These are phyloP conservation scores for Helianthus tuberosus DNA, from an alignment of 129 eudicot genomes.

Conservation along the genomic window DNA sequence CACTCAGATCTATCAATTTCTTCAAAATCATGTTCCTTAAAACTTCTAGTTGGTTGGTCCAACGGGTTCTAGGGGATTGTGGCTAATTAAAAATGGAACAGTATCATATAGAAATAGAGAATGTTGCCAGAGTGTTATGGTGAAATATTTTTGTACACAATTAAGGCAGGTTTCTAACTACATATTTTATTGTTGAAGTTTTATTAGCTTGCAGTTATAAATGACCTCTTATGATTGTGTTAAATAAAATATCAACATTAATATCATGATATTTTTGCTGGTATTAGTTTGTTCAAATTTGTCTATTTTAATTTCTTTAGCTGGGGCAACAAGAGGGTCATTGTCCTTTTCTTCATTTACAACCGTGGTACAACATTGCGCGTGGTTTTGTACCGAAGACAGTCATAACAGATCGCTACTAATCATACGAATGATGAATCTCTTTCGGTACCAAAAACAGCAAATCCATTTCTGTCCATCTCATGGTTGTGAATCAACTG, in stretches of 20 bases:
- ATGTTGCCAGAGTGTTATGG: too few relatives aligned
- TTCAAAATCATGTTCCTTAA: too few relatives aligned
- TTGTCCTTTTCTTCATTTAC: slow-evolving; percentile 15
- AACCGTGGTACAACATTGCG: neutral
- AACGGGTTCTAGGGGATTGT: too few relatives aligned
- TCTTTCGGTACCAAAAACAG: neutral
- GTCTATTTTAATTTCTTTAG: neutral
- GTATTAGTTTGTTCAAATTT: neutral
- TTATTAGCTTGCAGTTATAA: too few relatives aligned
- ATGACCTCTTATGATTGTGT: neutral
- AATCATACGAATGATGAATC: slow-evolving; percentile 2
- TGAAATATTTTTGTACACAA: too few relatives aligned
- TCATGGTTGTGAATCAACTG: slow-evolving; percentile 5
- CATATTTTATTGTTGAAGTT: too few relatives aligned
- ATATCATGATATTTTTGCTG: neutral
- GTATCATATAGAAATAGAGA: too few relatives aligned
- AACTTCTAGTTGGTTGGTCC: too few relatives aligned
- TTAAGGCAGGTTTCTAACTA: too few relatives aligned
- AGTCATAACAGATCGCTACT: neutral
- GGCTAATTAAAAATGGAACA: too few relatives aligned
- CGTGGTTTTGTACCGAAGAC: slow-evolving; percentile 12
- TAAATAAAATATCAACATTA: neutral
- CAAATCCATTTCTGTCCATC: neutral
- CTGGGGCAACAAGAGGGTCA: slow-evolving; percentile 11
- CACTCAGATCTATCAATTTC: too few relatives aligned